phyloP scores from a whole-genome alignment of 1,284 basidiomycete species.

The Cutaneotrichosporon spelunceum region DNA sequence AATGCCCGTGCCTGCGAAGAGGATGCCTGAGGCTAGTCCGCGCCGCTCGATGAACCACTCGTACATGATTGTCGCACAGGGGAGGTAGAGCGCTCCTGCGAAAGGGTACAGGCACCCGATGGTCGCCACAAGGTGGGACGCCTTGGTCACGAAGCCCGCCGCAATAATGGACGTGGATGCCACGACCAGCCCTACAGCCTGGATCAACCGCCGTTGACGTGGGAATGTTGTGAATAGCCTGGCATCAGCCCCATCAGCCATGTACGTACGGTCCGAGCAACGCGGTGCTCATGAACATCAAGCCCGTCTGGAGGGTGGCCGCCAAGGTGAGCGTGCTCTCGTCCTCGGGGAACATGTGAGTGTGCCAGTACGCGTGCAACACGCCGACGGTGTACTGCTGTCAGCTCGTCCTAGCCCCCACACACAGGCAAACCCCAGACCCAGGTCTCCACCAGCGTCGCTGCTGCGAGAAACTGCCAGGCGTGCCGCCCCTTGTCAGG shows the following conservation, averaged over 20 bases:
- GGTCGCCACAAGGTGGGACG: constrained; percentile 46
- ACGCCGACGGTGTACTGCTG: constrained; percentile 42
- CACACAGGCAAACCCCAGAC: constrained; percentile 45
- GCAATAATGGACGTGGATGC: constrained; percentile 31
- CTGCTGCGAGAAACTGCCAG: constrained; percentile 46
- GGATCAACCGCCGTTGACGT: constrained; percentile 27
- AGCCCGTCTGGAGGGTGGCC: constrained; percentile 45
- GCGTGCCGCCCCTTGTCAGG: constrained; percentile 45
- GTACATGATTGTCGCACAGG: constrained; percentile 47
- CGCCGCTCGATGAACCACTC: constrained; percentile 48
- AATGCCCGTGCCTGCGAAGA: constrained; percentile 47
- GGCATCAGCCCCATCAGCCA: neutral
- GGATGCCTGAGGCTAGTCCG: constrained; percentile 47
- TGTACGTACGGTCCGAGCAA: constrained; percentile 17
- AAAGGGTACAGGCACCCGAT: constrained; percentile 47
- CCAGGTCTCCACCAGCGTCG: constrained; percentile 43
- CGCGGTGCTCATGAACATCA: constrained; percentile 25
- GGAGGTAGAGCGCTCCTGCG: constrained; percentile 45
- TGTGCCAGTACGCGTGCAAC: constrained; percentile 47
- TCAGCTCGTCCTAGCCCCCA: neutral
- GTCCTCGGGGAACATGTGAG: constrained; percentile 32
- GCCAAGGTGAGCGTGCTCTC: constrained; percentile 42
- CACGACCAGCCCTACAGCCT: constrained; percentile 34
- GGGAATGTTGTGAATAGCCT: constrained; percentile 40
- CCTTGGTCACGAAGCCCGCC: constrained; percentile 39